Base-by-base conservation (phyloP, 2,329 filamentous ascomycete genomes). In the Neopestalotiopsis clavispora region DNA sequence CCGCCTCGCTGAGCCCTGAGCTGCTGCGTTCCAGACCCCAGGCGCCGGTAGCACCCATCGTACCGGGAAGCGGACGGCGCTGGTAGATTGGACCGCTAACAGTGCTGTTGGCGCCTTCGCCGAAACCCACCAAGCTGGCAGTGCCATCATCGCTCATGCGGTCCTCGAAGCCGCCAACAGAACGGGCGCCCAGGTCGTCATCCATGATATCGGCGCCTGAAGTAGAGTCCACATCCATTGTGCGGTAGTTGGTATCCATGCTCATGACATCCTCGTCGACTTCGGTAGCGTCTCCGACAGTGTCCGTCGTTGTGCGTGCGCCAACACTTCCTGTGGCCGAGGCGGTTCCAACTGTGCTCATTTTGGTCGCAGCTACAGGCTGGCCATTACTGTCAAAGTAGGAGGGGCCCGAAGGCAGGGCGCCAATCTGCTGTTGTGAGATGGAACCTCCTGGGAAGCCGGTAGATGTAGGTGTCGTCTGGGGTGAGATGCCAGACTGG, bases 291-390 rank as follows among this genome's bases (percentile, higher is more conserved):
- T 86, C 87, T 69, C 86, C 89, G 23, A 28, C 23, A 4, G 84
- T 81, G 71, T 90, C 84, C 30, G 79, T 81, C 4, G 78, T 80
- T 17, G 78, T 83, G 76, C 89, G 86, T 14, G 89, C 91, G 61
- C 91, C 91, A 14, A 91, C 85, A 73, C 92, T 94, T 68, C 92
- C 92, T 0, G 95, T 98, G 2, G 95, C 95, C 73, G 92, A 95
- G 34, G 95, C 95, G 62, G 92, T 94, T 69, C 95, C 95, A 30
- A 98, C 95, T 0, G 95, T 98, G 83, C 93, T 96, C 81, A 91
- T 96, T 89, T 87, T 94, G 82, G 84, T 95, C 70, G 84, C 87
- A 72, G 84, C 91, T 75, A 83, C 89, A 73, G 84, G 93, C 77
- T 91, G 91, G 34, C 92, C 89, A 74, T 89, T 91, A 64, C 88